These are phyloP conservation scores for Cutaneotrichosporon sp. DNA, from an alignment of 1,284 basidiomycete species.

Conservation along the genomic window DNA sequence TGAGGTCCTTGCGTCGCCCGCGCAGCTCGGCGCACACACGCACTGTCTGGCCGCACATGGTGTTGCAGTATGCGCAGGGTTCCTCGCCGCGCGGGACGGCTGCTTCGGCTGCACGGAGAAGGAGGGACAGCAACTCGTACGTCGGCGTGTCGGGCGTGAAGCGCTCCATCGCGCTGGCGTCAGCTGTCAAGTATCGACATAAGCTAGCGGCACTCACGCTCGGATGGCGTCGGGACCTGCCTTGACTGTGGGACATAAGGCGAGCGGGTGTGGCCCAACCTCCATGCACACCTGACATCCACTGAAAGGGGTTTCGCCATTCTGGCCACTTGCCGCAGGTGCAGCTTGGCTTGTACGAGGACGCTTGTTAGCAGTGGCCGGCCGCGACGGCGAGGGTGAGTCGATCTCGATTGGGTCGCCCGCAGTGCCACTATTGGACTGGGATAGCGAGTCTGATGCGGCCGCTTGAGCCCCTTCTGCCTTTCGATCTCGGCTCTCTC, in stretches of 20 bases:
- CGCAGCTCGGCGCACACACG: conserved; percentile 27
- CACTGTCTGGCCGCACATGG: conserved; percentile 22
- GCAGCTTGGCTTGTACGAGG: no score
- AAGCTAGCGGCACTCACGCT: conserved; percentile 5
- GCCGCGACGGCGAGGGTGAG: background rate
- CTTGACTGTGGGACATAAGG: conserved; percentile 11
- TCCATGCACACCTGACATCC: conserved; percentile 11
- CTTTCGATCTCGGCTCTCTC: background rate
- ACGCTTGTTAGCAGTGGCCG: background rate
- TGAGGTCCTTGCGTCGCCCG: conserved; percentile 29
- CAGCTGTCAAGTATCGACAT: no score
- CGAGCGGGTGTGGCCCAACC: background rate
- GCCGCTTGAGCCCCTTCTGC: background rate
- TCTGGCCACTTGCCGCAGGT: no score
- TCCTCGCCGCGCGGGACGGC: background rate
- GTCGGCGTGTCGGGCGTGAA: conserved; percentile 4
- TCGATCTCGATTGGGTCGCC: background rate
- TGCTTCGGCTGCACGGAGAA: conserved; percentile 1
- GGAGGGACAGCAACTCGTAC: conserved; percentile 5
- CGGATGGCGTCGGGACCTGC: conserved; percentile 9
- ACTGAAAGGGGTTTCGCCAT: no score
- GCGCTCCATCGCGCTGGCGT: conserved; percentile 7
- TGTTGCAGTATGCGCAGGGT: conserved; percentile 34
- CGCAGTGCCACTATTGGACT: background rate
- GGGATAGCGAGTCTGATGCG: no score